Conservation (phyloP, 257 asterid genomes). For the Solanum appendiculatum region DNA sequence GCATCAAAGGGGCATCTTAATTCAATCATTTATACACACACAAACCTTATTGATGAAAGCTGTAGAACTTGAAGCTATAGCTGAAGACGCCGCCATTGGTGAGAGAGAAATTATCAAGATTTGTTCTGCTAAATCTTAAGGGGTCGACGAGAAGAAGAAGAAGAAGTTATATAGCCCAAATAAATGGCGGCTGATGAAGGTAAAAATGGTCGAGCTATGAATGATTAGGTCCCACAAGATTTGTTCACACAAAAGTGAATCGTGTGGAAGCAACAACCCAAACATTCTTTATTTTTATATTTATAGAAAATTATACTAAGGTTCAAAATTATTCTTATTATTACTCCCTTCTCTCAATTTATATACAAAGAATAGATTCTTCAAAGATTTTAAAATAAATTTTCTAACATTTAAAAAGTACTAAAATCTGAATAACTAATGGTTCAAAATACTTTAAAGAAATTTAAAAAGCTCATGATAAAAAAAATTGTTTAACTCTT, state of each 20-base stretch:
- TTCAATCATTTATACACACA: background rate
- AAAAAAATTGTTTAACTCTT: background rate
- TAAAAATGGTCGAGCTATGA: background rate
- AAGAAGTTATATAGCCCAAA: background rate
- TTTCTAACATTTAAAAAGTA: background rate
- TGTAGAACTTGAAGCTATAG: constrained; percentile 34
- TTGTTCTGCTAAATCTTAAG: background rate
- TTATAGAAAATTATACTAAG: background rate
- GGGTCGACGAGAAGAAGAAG: background rate
- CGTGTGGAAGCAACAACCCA: background rate
- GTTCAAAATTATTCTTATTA: background rate
- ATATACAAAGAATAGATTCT: too few relatives aligned
- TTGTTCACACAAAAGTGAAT: background rate
- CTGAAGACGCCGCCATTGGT: constrained; percentile 54
- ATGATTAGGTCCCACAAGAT: background rate
- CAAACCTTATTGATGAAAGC: constrained; percentile 40
- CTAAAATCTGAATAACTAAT: too few relatives aligned
- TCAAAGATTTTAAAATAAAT: too few relatives aligned
- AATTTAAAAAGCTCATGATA: too few relatives aligned
- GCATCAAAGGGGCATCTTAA: background rate
- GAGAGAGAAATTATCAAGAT: background rate
- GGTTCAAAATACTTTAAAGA: background rate
- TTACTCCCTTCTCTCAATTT: background rate
- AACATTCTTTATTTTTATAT: background rate
- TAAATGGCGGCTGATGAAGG: background rate